phyloP scores from a whole-genome alignment of 1,284 basidiomycete genomes.

The Somion occarium region DNA sequence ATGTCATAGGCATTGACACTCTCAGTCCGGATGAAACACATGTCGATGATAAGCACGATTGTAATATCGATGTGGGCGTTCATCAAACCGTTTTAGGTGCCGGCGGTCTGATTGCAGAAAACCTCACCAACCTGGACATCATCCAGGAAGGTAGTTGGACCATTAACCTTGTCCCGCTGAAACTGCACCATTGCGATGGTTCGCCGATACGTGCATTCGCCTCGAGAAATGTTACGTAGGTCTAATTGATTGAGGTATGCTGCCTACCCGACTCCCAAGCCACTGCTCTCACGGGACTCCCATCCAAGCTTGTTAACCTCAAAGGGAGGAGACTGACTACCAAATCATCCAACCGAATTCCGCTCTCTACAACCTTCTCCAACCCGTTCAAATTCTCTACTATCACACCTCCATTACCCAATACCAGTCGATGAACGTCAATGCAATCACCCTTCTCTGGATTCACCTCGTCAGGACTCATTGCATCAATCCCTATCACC shows the following conservation, averaged over 20 bases:
- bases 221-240: background rate
- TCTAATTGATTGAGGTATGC: background rate
- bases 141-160: slow-evolving; percentile 27
- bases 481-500: slow-evolving; percentile 56
- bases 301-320: slow-evolving; percentile 51
- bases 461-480: slow-evolving; percentile 61
- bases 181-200: slow-evolving; percentile 46
- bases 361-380: slow-evolving; percentile 31
- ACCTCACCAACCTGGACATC: slow-evolving; percentile 44
- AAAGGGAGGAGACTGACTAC: slow-evolving; percentile 57
- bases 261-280: slow-evolving; percentile 18
- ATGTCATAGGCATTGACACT: slow-evolving; percentile 50
- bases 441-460: slow-evolving; percentile 29
- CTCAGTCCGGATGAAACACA: slow-evolving; percentile 56
- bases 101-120: slow-evolving; percentile 57
- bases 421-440: slow-evolving; percentile 50
- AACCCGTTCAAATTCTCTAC: slow-evolving; percentile 62
- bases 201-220: slow-evolving; percentile 59
- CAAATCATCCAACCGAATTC: slow-evolving; percentile 18
- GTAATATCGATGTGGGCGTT: slow-evolving; percentile 26
- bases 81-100: slow-evolving; percentile 50
- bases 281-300: slow-evolving; percentile 57
- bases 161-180: slow-evolving; percentile 50
- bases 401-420: slow-evolving; percentile 56
- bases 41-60: background rate